A percentile compares a stretch with the other conserved stretches of the same genome.
phyloP scores from a whole-genome alignment of 2,329 filamentous ascomycete species.

The Fusarium nisikadoi region DNA sequence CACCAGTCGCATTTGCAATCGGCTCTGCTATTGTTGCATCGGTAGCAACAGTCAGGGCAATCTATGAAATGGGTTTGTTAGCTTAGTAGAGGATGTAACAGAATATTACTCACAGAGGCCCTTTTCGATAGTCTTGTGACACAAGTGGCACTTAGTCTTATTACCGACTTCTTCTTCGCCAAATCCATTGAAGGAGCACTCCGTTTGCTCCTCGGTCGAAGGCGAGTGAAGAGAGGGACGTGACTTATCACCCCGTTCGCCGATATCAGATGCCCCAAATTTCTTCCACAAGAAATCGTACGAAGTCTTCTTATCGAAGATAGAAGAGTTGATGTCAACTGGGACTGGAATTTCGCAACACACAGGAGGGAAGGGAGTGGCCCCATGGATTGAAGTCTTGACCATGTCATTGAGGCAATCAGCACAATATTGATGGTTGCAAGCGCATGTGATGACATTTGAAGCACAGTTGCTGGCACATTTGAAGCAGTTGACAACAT shows the following conservation, averaged over 20 bases:
- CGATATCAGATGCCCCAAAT: neutral
- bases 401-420: neutral
- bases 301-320: neutral
- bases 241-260: neutral
- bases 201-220: neutral
- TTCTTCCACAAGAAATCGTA: slow-evolving; percentile 1
- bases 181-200: neutral
- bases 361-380: neutral
- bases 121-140: neutral
- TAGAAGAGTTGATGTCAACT: neutral
- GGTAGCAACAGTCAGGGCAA: slow-evolving; percentile 18
- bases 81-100: neutral
- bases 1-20: slow-evolving; percentile 9
- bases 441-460: neutral
- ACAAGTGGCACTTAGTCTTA: neutral
- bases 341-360: slow-evolving; percentile 1
- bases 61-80: neutral
- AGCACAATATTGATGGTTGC: slow-evolving; percentile 9
- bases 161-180: neutral
- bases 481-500: neutral
- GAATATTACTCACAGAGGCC: neutral
- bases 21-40: neutral
- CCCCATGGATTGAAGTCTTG: neutral
- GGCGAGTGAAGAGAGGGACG: neutral
- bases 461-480: neutral